Evolutionary conservation across 345 rosid genomes (phyloP).

Genomic region (Conringia planisiliqua): DNA sequence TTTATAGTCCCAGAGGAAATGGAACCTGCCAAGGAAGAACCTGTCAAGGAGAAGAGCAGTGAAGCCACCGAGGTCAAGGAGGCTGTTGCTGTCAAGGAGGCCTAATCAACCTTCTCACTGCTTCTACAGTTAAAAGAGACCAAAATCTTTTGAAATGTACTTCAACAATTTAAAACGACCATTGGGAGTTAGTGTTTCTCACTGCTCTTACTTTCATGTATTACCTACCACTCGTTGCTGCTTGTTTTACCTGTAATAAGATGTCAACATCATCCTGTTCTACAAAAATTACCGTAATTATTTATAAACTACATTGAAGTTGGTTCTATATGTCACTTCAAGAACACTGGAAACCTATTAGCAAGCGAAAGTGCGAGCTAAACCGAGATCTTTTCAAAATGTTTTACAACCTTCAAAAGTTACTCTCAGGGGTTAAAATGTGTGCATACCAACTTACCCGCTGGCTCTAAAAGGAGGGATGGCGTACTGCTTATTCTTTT

Average conservation of each 20-base stretch:
- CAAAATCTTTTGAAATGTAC: not conserved
- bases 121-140: not conserved
- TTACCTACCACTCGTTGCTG: constrained; percentile 31
- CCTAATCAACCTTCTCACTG: constrained; percentile 2
- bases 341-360: constrained; percentile 2
- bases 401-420: not conserved
- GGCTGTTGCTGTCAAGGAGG: constrained; percentile 32
- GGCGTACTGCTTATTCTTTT: not conserved
- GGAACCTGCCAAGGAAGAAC: constrained; percentile 20
- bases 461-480: not conserved
- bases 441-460: not conserved
- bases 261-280: constrained; percentile 20
- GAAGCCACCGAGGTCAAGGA: constrained; percentile 25
- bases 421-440: not conserved
- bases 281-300: constrained; percentile 1
- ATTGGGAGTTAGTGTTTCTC: constrained; percentile 3
- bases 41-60: constrained; percentile 14
- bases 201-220: constrained; percentile 20
- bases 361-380: not conserved
- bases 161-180: constrained; percentile 9
- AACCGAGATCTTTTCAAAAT: not conserved
- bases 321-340: constrained; percentile 11
- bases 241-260: constrained; percentile 27
- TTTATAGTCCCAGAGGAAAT: constrained; percentile 53
- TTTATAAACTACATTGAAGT: constrained; percentile 4